Evolutionary conservation across 139 green algal species (phyloP).

Genomic region (Chlorella sp.): DNA sequence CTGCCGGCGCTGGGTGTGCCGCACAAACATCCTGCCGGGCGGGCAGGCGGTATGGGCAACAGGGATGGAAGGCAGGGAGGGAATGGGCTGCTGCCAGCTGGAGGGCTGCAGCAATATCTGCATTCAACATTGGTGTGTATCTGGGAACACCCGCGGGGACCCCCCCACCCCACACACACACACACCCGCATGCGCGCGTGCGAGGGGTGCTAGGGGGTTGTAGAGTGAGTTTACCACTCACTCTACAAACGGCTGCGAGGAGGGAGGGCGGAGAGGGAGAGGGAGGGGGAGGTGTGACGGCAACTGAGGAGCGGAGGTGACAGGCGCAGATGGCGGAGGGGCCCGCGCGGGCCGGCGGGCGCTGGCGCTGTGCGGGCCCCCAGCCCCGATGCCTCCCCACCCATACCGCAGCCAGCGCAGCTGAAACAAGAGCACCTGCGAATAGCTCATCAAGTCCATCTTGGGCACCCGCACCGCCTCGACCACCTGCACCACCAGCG

Average conservation of each 20-base stretch:
- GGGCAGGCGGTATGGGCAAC: not conserved
- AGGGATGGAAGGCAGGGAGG: not conserved
- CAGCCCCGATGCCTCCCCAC: too few relatives aligned
- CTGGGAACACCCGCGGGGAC: too few relatives aligned
- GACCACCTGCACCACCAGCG: conserved; percentile 23
- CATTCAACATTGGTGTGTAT: too few relatives aligned
- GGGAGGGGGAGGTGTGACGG: too few relatives aligned
- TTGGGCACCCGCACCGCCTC: conserved; percentile 14
- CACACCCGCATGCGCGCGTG: not conserved
- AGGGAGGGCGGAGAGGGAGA: too few relatives aligned
- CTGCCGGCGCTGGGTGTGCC: conserved; percentile 3
- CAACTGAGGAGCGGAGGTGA: too few relatives aligned
- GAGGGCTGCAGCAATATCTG: not conserved
- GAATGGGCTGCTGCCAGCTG: not conserved
- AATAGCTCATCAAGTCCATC: conserved; percentile 23
- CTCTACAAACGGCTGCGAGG: conserved; percentile 16
- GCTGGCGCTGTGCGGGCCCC: too few relatives aligned
- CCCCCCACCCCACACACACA: too few relatives aligned
- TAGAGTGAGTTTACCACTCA: not conserved
- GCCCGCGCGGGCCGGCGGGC: too few relatives aligned
- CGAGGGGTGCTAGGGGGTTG: not conserved
- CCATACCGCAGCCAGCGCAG: too few relatives aligned
- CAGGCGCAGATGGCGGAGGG: too few relatives aligned
- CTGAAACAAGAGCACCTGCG: too few relatives aligned
- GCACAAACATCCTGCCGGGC: conserved; percentile 25